Base-by-base conservation (phyloP, 2,329 filamentous ascomycete species). In the Penicillium sp. region DNA sequence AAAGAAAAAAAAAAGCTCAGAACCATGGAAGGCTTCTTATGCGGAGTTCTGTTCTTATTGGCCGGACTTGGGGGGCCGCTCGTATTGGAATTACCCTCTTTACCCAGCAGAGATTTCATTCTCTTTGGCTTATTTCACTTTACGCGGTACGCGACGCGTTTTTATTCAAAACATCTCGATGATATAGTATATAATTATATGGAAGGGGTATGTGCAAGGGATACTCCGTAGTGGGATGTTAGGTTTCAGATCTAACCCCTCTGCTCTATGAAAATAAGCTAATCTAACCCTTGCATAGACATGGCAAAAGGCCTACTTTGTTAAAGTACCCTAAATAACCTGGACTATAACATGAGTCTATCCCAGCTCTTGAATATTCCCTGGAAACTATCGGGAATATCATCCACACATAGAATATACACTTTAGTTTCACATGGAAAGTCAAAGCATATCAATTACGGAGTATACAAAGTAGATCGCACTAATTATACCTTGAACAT, bases 21-120 rank as follows among this genome's bases (percentile, higher is more conserved):
- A 60, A 58, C 62, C 59, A 61, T 56, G 62, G 61, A 42, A 50
- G 30, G 11, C n/a, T 26, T 52, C 30, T 36, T 17, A 12, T 49
- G 33, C 14, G 14, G n/a, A 22, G 36, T 53, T 33, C 19, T 16
- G 38, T 17, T 33, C 25, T 60, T 31, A 63, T 63, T 61, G 60
- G 61, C 19, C 37, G 37, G n/a, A 19, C 25, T 38, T 19, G 22
- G 31, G 45, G 59, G 52, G 45, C 47, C 45, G 46, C 19, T 61
- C 35, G 60, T 63, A 63, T 62, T 61, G 9, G 28, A 49, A 60
- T 61, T 63, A 63, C 55, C 31, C 31, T 10, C 12, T 38, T 42
- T 47, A 49, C 50, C 50, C 50, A 45, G 33, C 52, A 55, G 53
- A 55, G 53, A 55, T 55, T 55, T 48, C 25, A 11, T 38, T 40